Conservation (phyloP, 2,329 filamentous ascomycete species). For the Fusarium subtropicale region DNA sequence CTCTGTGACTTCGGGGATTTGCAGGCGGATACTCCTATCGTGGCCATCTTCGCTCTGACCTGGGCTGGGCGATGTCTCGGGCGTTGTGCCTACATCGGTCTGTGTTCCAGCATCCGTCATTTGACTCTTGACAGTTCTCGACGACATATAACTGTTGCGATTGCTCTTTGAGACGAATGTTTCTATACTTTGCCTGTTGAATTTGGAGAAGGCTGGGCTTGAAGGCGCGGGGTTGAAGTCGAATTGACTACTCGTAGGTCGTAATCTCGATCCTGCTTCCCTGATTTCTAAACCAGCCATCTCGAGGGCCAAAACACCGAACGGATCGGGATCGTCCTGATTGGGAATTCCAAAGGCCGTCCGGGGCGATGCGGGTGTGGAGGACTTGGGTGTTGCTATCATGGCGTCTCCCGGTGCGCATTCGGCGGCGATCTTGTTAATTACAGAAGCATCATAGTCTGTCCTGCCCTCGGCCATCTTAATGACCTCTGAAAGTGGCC, state of each 20-base stretch:
- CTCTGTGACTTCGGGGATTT: conserved; percentile 52
- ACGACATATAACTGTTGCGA: conserved; percentile 80
- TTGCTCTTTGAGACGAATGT: conserved; percentile 70
- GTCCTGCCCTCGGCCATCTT: conserved; percentile 87
- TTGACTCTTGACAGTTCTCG: conserved; percentile 74
- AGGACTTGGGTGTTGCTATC: conserved; percentile 60
- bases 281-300: conserved; percentile 89
- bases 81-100: conserved; percentile 65
- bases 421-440: conserved; percentile 72
- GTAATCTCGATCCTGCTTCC: conserved; percentile 79
- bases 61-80: conserved; percentile 66
- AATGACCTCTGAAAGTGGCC: conserved; percentile 80
- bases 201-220: conserved; percentile 74
- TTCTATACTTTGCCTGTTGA: conserved; percentile 76
- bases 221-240: conserved; percentile 82
- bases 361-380: conserved; percentile 53
- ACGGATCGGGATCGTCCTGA: conserved; percentile 87
- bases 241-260: conserved; percentile 83
- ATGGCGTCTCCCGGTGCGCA: conserved; percentile 81
- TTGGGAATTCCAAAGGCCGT: conserved; percentile 81
- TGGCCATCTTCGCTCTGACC: conserved; percentile 65
- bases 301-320: conserved; percentile 89
- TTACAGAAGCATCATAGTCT: conserved; percentile 75
- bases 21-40: conserved; percentile 56
- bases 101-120: conserved; percentile 78